phyloP scores from a whole-genome alignment of 2,329 filamentous ascomycete species.

The Talaromyces sp. region DNA sequence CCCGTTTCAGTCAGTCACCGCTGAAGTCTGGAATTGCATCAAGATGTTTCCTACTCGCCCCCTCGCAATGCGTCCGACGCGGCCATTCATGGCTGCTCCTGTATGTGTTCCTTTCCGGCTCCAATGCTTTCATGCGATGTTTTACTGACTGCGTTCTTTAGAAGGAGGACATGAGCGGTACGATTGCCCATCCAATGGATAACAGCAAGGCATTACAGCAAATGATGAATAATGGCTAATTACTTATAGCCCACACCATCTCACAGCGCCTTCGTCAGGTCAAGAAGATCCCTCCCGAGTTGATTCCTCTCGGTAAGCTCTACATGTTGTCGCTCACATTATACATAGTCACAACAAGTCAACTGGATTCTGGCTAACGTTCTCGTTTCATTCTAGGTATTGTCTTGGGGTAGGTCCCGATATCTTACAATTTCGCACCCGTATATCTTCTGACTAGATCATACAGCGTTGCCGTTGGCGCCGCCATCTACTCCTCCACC shows the following conservation, averaged over 20 bases:
- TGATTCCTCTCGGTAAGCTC: slow-evolving; percentile 84
- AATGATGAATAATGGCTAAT: slow-evolving; percentile 24
- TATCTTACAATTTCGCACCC: slow-evolving; percentile 17
- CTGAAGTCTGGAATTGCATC: background rate
- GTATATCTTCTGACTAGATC: slow-evolving; percentile 1
- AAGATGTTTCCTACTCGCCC: slow-evolving; percentile 64
- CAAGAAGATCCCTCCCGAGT: slow-evolving; percentile 86
- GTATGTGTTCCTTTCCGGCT: slow-evolving; percentile 53
- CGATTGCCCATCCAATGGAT: slow-evolving; percentile 22
- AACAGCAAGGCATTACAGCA: background rate
- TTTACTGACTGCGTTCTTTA: slow-evolving; percentile 45
- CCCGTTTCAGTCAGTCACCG: background rate
- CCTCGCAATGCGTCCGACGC: slow-evolving; percentile 59
- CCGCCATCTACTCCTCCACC: slow-evolving; percentile 75
- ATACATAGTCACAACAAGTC: slow-evolving; percentile 8
- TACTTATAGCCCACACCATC: slow-evolving; percentile 77
- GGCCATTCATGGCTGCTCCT: slow-evolving; percentile 59
- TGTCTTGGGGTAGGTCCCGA: slow-evolving; percentile 71
- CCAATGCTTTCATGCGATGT: slow-evolving; percentile 19
- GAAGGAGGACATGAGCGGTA: slow-evolving; percentile 65
- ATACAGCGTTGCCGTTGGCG: slow-evolving; percentile 63
- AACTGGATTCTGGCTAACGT: slow-evolving; percentile 21
- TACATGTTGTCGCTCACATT: background rate
- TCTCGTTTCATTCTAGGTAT: slow-evolving; percentile 56
- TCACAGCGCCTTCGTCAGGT: slow-evolving; percentile 90